Evolutionary conservation across 1,139 yeast genomes (phyloP).

Genomic region (Pneumocystis murina): DNA sequence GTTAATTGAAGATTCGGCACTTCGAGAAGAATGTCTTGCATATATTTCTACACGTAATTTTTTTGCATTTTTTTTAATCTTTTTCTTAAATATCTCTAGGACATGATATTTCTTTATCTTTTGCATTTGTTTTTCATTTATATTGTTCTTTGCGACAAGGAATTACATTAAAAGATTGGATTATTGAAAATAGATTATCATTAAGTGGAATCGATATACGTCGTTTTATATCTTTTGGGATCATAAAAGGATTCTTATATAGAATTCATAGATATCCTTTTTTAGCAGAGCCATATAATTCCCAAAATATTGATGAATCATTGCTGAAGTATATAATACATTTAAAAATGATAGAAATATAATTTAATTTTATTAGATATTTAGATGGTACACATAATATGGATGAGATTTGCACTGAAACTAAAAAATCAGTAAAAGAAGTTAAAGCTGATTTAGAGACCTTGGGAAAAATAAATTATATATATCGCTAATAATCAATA

Average conservation of each 20-base stretch:
- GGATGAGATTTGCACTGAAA: constrained; percentile 7
- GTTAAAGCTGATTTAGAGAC: constrained; percentile 19
- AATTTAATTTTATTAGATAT: background rate
- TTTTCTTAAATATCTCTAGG: background rate
- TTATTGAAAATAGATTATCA: constrained; percentile 41
- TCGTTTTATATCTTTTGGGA: constrained; percentile 74
- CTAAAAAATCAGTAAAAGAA: constrained; percentile 13
- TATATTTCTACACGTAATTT: constrained; percentile 33
- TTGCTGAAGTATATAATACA: background rate
- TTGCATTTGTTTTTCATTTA: constrained; percentile 41
- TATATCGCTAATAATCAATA: constrained; percentile 15
- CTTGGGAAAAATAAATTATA: constrained; percentile 14
- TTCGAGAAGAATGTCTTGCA: constrained; percentile 77
- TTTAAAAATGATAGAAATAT: background rate
- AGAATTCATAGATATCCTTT: constrained; percentile 69
- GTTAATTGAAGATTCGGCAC: constrained; percentile 46
- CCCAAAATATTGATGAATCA: background rate
- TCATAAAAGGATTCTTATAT: constrained; percentile 64
- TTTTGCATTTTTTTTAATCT: background rate
- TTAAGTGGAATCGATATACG: constrained; percentile 62
- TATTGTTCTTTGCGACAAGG: constrained; percentile 73
- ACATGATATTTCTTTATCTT: constrained; percentile 24
- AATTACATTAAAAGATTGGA: constrained; percentile 69
- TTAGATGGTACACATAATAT: constrained; percentile 3
- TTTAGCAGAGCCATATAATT: constrained; percentile 17